Conservation (phyloP, 1,284 basidiomycete species). For the Fistulina hepatica region DNA sequence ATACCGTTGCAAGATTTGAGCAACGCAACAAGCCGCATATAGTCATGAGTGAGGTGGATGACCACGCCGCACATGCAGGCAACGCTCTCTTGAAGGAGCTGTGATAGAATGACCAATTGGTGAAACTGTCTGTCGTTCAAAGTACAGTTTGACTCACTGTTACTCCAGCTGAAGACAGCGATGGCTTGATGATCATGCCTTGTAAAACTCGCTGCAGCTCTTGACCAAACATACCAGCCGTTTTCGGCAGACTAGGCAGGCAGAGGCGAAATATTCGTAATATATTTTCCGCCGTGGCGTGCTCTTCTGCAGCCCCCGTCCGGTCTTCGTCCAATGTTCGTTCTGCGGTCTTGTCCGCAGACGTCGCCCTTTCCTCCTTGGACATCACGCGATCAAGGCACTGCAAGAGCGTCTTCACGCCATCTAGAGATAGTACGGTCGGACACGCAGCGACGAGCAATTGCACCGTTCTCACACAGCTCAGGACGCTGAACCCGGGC, state of each 20-base stretch:
- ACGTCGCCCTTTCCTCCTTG: constrained; percentile 6
- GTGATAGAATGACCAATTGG: constrained; percentile 1
- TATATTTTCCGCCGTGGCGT: constrained; percentile 71
- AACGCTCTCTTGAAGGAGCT: constrained; percentile 84
- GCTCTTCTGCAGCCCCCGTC: constrained; percentile 78
- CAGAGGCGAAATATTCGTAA: constrained; percentile 81
- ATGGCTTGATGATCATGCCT: constrained; percentile 79
- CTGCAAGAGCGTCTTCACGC: constrained; percentile 75
- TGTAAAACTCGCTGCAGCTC: constrained; percentile 74
- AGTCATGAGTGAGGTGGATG: constrained; percentile 80
- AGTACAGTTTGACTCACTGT: too few relatives aligned
- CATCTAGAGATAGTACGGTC: constrained; percentile 65
- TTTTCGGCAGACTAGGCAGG: constrained; percentile 82
- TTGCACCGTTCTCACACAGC: constrained; percentile 77
- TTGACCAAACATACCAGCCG: constrained; percentile 75
- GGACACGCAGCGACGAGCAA: constrained; percentile 75
- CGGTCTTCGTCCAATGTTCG: too few relatives aligned
- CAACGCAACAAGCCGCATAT: constrained; percentile 61
- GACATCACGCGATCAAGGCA: constrained; percentile 71
- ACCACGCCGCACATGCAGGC: constrained; percentile 86
- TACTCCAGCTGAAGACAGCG: constrained; percentile 46
- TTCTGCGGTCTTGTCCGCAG: constrained; percentile 30
- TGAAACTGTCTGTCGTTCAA: constrained; percentile 27
- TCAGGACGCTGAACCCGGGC: constrained; percentile 67
- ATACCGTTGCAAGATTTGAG: constrained; percentile 75